Evolutionary conservation across 345 rosid species (phyloP).

Genomic region (Aquilaria malaccensis): DNA sequence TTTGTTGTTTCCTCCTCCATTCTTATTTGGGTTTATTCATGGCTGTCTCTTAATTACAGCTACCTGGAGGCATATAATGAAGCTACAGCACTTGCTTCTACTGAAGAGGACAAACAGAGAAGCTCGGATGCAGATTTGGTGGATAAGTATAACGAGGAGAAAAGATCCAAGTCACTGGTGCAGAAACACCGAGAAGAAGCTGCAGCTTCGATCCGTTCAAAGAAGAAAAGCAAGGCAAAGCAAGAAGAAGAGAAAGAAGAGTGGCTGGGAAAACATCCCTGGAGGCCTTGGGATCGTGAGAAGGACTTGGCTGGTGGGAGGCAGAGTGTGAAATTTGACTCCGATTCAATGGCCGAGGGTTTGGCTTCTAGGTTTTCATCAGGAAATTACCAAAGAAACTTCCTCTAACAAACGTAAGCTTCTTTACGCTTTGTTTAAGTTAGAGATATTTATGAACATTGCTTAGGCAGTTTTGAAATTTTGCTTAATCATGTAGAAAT

Average conservation of each 20-base stretch:
- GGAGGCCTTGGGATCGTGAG: constrained; percentile 99
- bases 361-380: constrained; percentile 80
- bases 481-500: too few relatives aligned
- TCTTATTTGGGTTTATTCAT: not conserved
- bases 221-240: constrained; percentile 45
- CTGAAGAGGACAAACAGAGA: constrained; percentile 48
- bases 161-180: constrained; percentile 72
- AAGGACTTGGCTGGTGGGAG: constrained; percentile 79
- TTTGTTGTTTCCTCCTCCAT: not conserved
- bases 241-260: constrained; percentile 52
- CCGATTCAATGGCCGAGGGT: constrained; percentile 63
- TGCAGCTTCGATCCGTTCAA: constrained; percentile 24
- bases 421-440: too few relatives aligned
- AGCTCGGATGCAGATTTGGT: constrained; percentile 70
- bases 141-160: constrained; percentile 82
- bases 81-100: constrained; percentile 74
- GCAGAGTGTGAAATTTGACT: constrained; percentile 53
- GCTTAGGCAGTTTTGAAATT: not conserved
- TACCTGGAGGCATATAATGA: constrained; percentile 82
- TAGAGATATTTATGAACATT: too few relatives aligned
- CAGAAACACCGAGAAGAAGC: constrained; percentile 69
- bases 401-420: constrained; percentile 31
- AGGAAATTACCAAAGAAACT: constrained; percentile 71
- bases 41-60: constrained; percentile 28
- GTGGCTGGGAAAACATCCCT: constrained; percentile 86